Conservation (phyloP, 2,329 filamentous ascomycete genomes). For the Xylariaceae sp. region DNA sequence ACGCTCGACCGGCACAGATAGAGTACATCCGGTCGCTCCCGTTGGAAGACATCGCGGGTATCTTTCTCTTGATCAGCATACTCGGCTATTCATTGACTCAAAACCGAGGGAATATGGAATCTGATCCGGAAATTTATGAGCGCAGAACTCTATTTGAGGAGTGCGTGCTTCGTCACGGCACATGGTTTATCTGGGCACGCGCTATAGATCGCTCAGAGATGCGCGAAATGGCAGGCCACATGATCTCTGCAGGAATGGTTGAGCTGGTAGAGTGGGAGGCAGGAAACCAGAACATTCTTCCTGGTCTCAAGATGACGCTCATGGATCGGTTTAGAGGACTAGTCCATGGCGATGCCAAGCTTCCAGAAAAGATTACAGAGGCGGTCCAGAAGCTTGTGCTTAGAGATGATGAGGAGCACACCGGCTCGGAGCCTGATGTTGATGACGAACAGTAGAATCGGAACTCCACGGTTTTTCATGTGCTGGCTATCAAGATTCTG, state of each 20-base stretch:
- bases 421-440: background rate
- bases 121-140: slow-evolving; percentile 25
- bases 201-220: slow-evolving; percentile 4
- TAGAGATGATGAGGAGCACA: background rate
- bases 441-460: background rate
- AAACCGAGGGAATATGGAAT: background rate
- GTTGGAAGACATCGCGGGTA: slow-evolving; percentile 26
- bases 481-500: too few relatives aligned
- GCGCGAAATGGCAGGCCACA: slow-evolving; percentile 14
- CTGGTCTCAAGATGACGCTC: slow-evolving; percentile 35
- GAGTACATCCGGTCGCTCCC: slow-evolving; percentile 32
- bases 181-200: slow-evolving; percentile 37
- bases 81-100: slow-evolving; percentile 15
- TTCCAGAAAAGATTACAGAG: background rate
- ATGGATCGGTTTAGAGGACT: slow-evolving; percentile 21
- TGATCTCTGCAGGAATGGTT: slow-evolving; percentile 23
- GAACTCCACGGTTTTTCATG: too few relatives aligned
- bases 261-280: slow-evolving; percentile 37
- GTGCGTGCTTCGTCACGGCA: slow-evolving; percentile 37
- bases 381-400: slow-evolving; percentile 3
- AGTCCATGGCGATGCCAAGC: background rate
- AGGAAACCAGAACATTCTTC: slow-evolving; percentile 17
- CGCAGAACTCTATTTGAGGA: slow-evolving; percentile 34
- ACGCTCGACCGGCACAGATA: slow-evolving; percentile 30
- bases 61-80: slow-evolving; percentile 28